Percentiles rank a stretch among this genome's conserved stretches.
phyloP scores from a whole-genome alignment of 2,329 filamentous ascomycete genomes.

The Apiospora kogelbergensis region DNA sequence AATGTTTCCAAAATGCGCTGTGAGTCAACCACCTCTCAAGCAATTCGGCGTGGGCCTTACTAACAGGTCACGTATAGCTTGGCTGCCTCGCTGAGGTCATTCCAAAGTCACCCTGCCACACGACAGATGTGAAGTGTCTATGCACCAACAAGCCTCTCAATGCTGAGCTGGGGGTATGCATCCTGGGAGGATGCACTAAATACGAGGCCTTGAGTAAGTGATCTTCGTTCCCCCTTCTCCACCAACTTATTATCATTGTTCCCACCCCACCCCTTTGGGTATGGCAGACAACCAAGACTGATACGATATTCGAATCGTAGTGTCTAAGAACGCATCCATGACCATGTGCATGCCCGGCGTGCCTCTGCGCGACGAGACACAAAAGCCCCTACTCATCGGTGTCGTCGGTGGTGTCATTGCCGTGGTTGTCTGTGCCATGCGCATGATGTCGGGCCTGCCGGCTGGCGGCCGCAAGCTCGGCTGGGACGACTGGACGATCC shows the following conservation, averaged over 20 bases:
- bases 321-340: constrained; percentile 17
- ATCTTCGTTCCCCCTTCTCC: not conserved
- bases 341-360: constrained; percentile 15
- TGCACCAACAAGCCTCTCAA: constrained; percentile 7
- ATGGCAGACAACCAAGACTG: not conserved
- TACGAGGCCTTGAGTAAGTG: constrained; percentile 17
- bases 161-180: not conserved
- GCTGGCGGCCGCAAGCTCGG: constrained; percentile 13
- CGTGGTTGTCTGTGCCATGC: constrained; percentile 12
- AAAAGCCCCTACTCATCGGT: constrained; percentile 15
- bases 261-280: not conserved
- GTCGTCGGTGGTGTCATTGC: constrained; percentile 18
- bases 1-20: constrained; percentile 11
- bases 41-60: not conserved
- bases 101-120: not conserved
- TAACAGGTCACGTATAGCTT: not conserved
- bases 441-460: constrained; percentile 15
- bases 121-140: not conserved
- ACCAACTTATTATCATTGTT: not conserved
- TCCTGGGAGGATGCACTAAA: constrained; percentile 10
- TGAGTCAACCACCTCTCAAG: not conserved
- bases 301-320: not conserved
- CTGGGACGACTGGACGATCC: constrained; percentile 19
- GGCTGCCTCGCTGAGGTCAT: not conserved
- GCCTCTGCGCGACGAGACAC: constrained; percentile 13